phyloP scores from a whole-genome alignment of 441 rosid species.

The Gossypium davidsonii region DNA sequence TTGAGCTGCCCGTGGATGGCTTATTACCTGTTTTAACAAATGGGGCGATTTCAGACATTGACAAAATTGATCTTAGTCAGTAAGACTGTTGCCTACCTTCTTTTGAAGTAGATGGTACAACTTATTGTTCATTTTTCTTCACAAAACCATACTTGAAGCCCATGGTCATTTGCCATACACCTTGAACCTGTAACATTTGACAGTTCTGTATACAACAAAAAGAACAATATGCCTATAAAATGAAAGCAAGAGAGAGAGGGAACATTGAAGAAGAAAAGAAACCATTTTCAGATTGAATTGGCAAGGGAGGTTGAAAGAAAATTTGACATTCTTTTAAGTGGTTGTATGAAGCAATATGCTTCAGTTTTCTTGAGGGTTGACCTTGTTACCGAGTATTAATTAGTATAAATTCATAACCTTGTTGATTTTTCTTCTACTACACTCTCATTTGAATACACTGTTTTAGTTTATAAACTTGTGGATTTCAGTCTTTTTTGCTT shows the following conservation, averaged over 20 bases:
- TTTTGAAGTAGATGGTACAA: conserved; percentile 20
- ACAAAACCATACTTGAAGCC: conserved; percentile 12
- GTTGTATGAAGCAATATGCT: background rate
- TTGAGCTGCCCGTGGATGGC: background rate
- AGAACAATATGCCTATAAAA: background rate
- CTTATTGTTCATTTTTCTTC: conserved; percentile 15
- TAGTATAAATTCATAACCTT: background rate
- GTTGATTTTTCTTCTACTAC: background rate
- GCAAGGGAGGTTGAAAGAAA: background rate
- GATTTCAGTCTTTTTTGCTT: conserved; percentile 3
- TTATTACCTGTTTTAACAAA: background rate
- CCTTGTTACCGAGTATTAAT: background rate
- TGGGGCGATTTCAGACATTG: background rate
- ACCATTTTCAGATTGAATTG: background rate
- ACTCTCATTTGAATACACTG: background rate
- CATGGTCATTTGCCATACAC: conserved; percentile 5
- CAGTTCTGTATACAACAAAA: conserved; percentile 3
- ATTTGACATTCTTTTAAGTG: background rate
- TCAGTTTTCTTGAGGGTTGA: background rate
- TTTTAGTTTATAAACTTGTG: background rate
- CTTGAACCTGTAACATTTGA: conserved; percentile 15
- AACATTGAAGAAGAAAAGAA: background rate
- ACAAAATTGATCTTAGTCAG: conserved; percentile 9
- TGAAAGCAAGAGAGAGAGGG: background rate
- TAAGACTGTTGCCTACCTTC: background rate